Evolutionary conservation across 2,329 filamentous ascomycete genomes (phyloP), one percentile per base, ranked within the genome.

Genomic region (Pleoardoris graminearum): DNA sequence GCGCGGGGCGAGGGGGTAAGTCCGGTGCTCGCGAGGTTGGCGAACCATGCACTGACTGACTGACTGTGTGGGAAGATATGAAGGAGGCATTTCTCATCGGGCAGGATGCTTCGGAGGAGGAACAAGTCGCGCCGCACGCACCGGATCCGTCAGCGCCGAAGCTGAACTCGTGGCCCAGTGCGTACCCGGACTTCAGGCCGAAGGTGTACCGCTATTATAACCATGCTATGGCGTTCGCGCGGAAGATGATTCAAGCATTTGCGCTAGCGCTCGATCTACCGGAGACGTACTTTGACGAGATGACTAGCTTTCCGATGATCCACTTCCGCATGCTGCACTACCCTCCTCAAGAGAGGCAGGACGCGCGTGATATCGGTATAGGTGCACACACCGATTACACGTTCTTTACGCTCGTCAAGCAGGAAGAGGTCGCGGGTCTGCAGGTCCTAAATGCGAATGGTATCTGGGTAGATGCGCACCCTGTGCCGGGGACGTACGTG

Each of bases 31-130:
- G n/a, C 54, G 7, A 12, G 21, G 35, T 5, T n/a, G 19, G 8
- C 38, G 12, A 30, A 22, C 11, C 25, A 38, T n/a, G n/a, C n/a
- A n/a, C n/a, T n/a, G n/a, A 32, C 30, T 29, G 23, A 42, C 16
- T 14, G 43, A 16, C 16, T 47, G 27, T 61, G 19, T 65, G 5
- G 19, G 17, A 27, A 71, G 58, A 60, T 33, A 50, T 54, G 45
- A 58, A 58, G 43, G 72, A 75, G 55, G 71, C 72, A 1, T 74
- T 72, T 44, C 71, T 67, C 4, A 72, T 74, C 61, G 73, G 74
- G 23, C 71, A 75, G 53, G 73, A 70, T 48, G 64, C 66, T 17
- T 59, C 67, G 16, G 73, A 75, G 49, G 67, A 69, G 0, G 74
- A 75, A 52, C 74, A 75, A 50, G 58, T 73, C 55, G 70, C 59